Evolutionary conservation across 371 early-diverging fungal species (phyloP), one percentile per base, ranked within the genome.

Genomic region (Mucor ambiguus): DNA sequence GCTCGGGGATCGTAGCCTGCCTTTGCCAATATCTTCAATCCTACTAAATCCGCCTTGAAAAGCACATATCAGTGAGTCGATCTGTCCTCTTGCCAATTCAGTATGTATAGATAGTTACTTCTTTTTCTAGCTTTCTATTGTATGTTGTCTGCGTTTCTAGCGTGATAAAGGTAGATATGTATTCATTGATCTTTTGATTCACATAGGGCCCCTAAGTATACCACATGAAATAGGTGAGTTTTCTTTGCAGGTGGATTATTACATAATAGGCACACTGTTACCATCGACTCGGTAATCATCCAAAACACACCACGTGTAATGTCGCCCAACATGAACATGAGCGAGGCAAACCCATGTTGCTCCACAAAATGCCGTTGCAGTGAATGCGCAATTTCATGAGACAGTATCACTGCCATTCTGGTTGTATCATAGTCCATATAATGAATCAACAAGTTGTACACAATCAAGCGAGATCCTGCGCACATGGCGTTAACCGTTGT

Each of bases 331-430:
- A 81, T 81, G 11, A 83, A 63, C 73, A 79, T 68, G 4, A 81
- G 69, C 0, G 79, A 78, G 3, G 80, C 78, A 41, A 85, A 71
- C 1, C 87, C 89, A 66, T 86, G 85, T 22, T 81, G 81, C 63
- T 89, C 89, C 52, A 83, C 84, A 62, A 85, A 84, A 67, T 89
- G 89, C 11, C 86, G 75, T 60, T 89, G 89, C 43, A 89, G 71
- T 0, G 83, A 79, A 65, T 89, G 89, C 0, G 89, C 87, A 29
- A 89, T 76, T 62, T 89, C 89, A 69, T 89, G 89, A 3, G 87
- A 82, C 16, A 89, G 61, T 24, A 89, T 83, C 3, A 85, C 87
- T 3, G 89, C 89, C 61, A 87, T 69, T 46, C 78, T 67, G 22
- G 75, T 79, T 11, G 86, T 74, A 58, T 87, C 78, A 58, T 83